Evolutionary conservation across 2,329 filamentous ascomycete genomes (phyloP), one percentile per base, ranked within the genome.

Genomic region (Cladosporium phlei): DNA sequence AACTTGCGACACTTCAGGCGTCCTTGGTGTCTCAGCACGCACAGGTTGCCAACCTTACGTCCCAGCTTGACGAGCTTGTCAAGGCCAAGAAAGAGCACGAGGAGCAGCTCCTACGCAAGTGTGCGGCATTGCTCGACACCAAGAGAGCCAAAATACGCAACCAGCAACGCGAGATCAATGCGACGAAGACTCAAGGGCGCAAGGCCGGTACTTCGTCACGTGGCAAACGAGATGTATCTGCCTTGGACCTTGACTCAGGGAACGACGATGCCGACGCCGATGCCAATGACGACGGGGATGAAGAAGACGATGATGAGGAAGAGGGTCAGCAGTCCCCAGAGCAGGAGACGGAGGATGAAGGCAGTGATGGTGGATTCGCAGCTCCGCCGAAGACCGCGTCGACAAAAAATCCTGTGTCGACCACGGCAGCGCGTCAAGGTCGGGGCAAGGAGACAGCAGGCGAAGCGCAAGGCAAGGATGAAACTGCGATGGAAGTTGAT

Each of bases 61-160:
- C 67, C 3, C 82, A 85, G 58, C 68, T 89, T 1, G 76, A 83
- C 3, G 82, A 86, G 55, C 74, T 90, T 12, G 72, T 83, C 37
- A 71, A 72, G 45, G 73, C 79, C 11, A 89, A 89, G 61, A 72
- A 78, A 37, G 76, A 79, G 14, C 77, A 87, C 52, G 85, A 90
- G 64, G 73, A 74, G 1, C 74, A 75, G 14, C 67, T 90, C 47
- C 66, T 90, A 1, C 76, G 78, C 50, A 88, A 87, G 61, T 88
- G 88, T 56, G 76, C 79, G 46, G 72, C 78, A 46, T 69, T 91
- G 2, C 69, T 90, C 1, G 90, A 90, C 56, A 79, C 85, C 62
- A 91, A 91, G 69, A 90, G 90, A 65, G 70, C 83, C 43, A 89
- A 86, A 66, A 89, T 90, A 39, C 70, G 86, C 33, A 78, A 88